Conservation (phyloP, 1,284 basidiomycete genomes). For the Retiboletus flavoniger region DNA sequence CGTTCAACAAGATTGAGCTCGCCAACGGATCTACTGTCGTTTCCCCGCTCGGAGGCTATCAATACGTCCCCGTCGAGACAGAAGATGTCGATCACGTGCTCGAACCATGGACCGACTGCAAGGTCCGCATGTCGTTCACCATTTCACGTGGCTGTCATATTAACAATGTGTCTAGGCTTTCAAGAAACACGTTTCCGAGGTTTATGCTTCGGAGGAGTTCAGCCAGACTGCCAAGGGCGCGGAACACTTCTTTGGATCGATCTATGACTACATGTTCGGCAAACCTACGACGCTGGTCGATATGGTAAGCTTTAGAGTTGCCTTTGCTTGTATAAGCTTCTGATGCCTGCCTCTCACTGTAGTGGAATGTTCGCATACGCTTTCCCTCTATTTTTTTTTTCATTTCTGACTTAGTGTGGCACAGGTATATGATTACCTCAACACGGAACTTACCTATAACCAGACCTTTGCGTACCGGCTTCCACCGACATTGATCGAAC, state of each 20-base stretch:
- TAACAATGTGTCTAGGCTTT: slow-evolving; percentile 46
- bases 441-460: slow-evolving; percentile 76
- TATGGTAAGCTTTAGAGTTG: slow-evolving; percentile 45
- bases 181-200: slow-evolving; percentile 59
- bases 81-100: slow-evolving; percentile 77
- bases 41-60: slow-evolving; percentile 79
- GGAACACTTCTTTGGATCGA: slow-evolving; percentile 59
- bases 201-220: slow-evolving; percentile 63
- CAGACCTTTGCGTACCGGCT: slow-evolving; percentile 71
- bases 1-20: slow-evolving; percentile 63
- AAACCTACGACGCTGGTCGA: slow-evolving; percentile 64
- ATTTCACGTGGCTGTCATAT: slow-evolving; percentile 16
- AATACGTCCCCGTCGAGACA: slow-evolving; percentile 81
- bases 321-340: background rate
- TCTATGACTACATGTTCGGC: slow-evolving; percentile 69
- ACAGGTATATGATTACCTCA: slow-evolving; percentile 75
- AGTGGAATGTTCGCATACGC: slow-evolving; percentile 60
- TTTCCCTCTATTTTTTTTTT: background rate
- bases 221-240: slow-evolving; percentile 55
- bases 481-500: slow-evolving; percentile 64
- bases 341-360: slow-evolving; percentile 7
- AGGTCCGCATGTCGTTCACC: slow-evolving; percentile 42
- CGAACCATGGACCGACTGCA: slow-evolving; percentile 84
- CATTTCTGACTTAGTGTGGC: slow-evolving; percentile 16
- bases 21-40: slow-evolving; percentile 77